phyloP scores from a whole-genome alignment of 1,139 yeast species.

The Candida gigantensis region DNA sequence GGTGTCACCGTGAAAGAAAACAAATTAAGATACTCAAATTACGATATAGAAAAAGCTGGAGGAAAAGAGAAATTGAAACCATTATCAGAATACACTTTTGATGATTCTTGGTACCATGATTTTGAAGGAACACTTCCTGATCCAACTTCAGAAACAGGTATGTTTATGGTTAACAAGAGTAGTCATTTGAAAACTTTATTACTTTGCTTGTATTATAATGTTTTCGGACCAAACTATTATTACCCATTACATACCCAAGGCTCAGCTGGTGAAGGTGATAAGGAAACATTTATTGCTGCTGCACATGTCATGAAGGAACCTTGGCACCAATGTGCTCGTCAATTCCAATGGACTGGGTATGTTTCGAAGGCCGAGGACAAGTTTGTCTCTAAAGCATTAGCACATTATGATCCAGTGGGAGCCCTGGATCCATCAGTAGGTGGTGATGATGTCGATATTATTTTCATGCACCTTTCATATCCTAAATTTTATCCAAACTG shows the following conservation, averaged over 20 bases:
- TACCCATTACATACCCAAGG: slow-evolving; percentile 67
- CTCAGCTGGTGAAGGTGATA: slow-evolving; percentile 73
- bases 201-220: slow-evolving; percentile 57
- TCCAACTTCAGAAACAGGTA: slow-evolving; percentile 67
- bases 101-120: slow-evolving; percentile 49
- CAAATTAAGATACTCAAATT: slow-evolving; percentile 35
- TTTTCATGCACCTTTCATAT: slow-evolving; percentile 63
- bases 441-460: slow-evolving; percentile 23
- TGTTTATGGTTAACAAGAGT: slow-evolving; percentile 56
- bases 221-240: slow-evolving; percentile 53
- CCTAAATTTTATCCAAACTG: slow-evolving; percentile 61
- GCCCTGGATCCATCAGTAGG: slow-evolving; percentile 15
- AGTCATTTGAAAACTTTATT: slow-evolving; percentile 52
- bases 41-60: slow-evolving; percentile 30
- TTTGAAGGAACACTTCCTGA: slow-evolving; percentile 60
- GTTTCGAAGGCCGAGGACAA: slow-evolving; percentile 30
- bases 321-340: slow-evolving; percentile 55
- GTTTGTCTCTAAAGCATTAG: slow-evolving; percentile 57
- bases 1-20: slow-evolving; percentile 38
- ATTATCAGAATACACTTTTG: slow-evolving; percentile 32
- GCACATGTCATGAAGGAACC: slow-evolving; percentile 52
- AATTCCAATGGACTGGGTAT: slow-evolving; percentile 57
- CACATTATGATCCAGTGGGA: slow-evolving; percentile 57
- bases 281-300: slow-evolving; percentile 68
- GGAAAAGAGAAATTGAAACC: slow-evolving; percentile 26